Base-by-base conservation (phyloP, 805 yeast species). In the Wickerhamiella azyma region DNA sequence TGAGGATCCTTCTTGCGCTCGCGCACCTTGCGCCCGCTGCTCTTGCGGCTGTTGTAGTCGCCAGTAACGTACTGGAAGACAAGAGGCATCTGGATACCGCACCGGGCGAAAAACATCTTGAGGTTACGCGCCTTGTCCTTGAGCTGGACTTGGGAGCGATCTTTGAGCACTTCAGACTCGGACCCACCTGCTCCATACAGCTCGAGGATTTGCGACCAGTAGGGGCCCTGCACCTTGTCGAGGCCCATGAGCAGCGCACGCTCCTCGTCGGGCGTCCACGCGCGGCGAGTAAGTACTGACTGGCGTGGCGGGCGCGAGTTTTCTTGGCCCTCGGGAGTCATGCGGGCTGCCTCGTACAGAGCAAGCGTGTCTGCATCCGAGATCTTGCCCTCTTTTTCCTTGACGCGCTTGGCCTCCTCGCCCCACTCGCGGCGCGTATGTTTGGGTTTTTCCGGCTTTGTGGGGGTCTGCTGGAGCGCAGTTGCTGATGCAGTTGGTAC, bases 111-210 rank as follows among this genome's bases (percentile, higher is more conserved):
- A 53, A 79, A 79, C 75, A 88, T 74, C 60, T 92, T 92, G 85
- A 96, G 82, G 59, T 92, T 92, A 53, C 98, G 73, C 0, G 97
- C 97, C 60, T 92, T 92, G 60, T 92, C 98, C 62, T 92, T 92
- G 48, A 92, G 70, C 60, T 92, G 98, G 14, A 89, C 85, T 57
- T 86, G 94, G 3, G 82, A 80, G 59, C 98, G 70, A 59, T 85
- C 83, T 62, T 85, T 89, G 54, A 92, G 69, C 1, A 79, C 75
- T 60, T 92, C 97, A 36, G 79, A 77, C 21, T 81, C 71, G 39
- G 79, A 72, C 3, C 98, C 98, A 8, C 97, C 97, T 3, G 94
- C 83, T 1, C 98, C 98, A 60, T 81, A 83, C n/a, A 82, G 65
- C 56, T 84, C 95, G 40, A 89, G 64, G 44, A 92, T 92, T 46